phyloP scores from a whole-genome alignment of 139 green algal species.

The Chlamydomonas asymmetrica region DNA sequence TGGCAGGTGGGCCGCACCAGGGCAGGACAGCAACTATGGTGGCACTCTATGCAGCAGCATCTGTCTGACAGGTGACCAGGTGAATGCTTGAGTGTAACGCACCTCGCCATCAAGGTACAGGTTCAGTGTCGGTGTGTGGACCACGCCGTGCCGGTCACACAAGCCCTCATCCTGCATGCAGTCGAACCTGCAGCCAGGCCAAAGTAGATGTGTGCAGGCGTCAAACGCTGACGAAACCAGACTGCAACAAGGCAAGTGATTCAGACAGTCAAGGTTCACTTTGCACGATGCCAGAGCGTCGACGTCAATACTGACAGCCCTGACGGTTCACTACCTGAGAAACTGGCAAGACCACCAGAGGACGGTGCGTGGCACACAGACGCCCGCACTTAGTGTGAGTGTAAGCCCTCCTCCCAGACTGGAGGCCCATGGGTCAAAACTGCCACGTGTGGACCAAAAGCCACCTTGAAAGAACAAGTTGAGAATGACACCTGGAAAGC shows the following conservation, averaged over 20 bases:
- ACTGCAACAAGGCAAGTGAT: neutral
- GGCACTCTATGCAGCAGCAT: too few relatives aligned
- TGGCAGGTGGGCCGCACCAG: too few relatives aligned
- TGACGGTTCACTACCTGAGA: too few relatives aligned
- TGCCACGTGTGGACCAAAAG: neutral
- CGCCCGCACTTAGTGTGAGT: neutral
- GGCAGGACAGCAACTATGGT: too few relatives aligned
- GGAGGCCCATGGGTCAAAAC: too few relatives aligned
- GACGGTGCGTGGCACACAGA: neutral
- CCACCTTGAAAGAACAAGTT: conserved; percentile 1
- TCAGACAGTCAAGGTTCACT: neutral
- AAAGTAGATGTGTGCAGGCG: neutral
- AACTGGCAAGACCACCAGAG: too few relatives aligned
- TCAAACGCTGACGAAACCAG: neutral
- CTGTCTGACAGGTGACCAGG: too few relatives aligned
- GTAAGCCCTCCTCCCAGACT: neutral
- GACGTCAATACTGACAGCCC: neutral
- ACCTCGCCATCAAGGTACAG: conserved; percentile 10
- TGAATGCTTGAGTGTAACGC: too few relatives aligned
- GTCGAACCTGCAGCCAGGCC: conserved; percentile 2
- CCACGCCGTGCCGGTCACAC: conserved; percentile 1
- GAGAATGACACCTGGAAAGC: neutral
- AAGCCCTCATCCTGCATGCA: conserved; percentile 13
- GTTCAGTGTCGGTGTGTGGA: conserved; percentile 9
- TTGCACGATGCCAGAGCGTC: neutral